phyloP scores from a whole-genome alignment of 495 filamentous ascomycete species.

The Arthonia radiata region DNA sequence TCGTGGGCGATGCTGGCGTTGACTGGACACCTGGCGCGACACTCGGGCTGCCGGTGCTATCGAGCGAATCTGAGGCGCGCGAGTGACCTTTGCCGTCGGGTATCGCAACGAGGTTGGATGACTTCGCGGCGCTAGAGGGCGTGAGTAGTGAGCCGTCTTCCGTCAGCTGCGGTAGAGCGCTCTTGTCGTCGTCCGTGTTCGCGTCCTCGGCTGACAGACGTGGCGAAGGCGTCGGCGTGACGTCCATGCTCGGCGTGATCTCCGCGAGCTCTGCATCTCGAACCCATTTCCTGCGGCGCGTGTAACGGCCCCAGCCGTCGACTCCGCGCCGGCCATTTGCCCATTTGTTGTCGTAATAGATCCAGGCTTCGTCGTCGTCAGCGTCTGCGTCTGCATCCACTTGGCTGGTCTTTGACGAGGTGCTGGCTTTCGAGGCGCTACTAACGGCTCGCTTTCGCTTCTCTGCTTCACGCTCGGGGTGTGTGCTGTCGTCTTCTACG shows the following conservation, averaged over 20 bases:
- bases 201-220: conserved; percentile 7
- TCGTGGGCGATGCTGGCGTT: conserved; percentile 8
- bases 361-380: conserved; percentile 41
- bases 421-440: conserved; percentile 15
- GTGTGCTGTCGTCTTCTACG: conserved; percentile 72
- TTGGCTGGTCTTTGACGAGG: conserved; percentile 11
- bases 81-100: no score
- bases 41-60: neutral
- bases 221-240: conserved; percentile 17
- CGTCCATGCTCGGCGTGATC: conserved; percentile 19
- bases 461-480: no score
- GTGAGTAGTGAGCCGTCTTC: conserved; percentile 13
- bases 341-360: conserved; percentile 99
- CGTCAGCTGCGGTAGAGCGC: conserved; percentile 3
- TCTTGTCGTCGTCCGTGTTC: conserved; percentile 3
- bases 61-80: neutral
- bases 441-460: conserved; percentile 19
- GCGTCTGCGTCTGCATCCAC: neutral
- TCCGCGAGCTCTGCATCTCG: conserved; percentile 91
- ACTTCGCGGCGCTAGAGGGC: conserved; percentile 4
- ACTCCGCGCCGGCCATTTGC: conserved; percentile 66
- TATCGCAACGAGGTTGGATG: conserved; percentile 2
- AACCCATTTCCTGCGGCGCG: conserved; percentile 81
- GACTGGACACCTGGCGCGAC: conserved; percentile 1
- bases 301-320: conserved; percentile 91